These are phyloP conservation scores for Trichoderma gracile DNA, from an alignment of 2,329 filamentous ascomycete species.

Conservation along the genomic window DNA sequence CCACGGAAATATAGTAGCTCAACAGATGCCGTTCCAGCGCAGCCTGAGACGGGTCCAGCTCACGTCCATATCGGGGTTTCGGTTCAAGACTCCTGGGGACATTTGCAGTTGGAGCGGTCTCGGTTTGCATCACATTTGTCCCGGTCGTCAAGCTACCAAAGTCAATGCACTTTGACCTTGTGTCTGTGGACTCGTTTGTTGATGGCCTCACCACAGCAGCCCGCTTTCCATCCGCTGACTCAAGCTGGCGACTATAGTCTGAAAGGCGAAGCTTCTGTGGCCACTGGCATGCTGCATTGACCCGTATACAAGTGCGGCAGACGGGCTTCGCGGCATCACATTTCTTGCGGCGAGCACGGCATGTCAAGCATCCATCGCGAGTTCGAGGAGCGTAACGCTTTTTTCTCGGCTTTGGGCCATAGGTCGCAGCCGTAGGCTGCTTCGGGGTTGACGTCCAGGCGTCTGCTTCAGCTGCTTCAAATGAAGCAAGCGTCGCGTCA, in stretches of 20 bases:
- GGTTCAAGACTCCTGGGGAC: background rate
- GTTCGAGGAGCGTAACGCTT: slow-evolving; percentile 1
- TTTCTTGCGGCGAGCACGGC: background rate
- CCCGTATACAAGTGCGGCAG: background rate
- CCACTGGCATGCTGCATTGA: slow-evolving; percentile 1
- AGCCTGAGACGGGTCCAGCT: background rate
- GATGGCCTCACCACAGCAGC: background rate
- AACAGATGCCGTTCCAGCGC: slow-evolving; percentile 2
- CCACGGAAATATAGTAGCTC: background rate
- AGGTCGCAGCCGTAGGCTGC: too few species aligned
- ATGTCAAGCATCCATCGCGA: slow-evolving; percentile 5
- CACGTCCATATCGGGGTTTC: background rate
- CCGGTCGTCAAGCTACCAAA: too few species aligned
- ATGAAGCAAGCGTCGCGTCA: too few species aligned
- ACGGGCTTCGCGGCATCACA: background rate
- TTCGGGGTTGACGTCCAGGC: too few species aligned
- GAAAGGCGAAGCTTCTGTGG: background rate
- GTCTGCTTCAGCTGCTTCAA: too few species aligned
- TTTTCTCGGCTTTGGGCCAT: background rate
- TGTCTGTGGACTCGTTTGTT: too few species aligned
- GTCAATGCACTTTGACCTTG: too few species aligned
- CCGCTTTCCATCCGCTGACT: background rate
- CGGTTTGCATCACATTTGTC: too few species aligned
- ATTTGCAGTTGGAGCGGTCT: too few species aligned
- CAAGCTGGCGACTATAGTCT: background rate